Evolutionary conservation across 2,329 filamentous ascomycete genomes (phyloP).

Genomic region (Xylaria sp.): DNA sequence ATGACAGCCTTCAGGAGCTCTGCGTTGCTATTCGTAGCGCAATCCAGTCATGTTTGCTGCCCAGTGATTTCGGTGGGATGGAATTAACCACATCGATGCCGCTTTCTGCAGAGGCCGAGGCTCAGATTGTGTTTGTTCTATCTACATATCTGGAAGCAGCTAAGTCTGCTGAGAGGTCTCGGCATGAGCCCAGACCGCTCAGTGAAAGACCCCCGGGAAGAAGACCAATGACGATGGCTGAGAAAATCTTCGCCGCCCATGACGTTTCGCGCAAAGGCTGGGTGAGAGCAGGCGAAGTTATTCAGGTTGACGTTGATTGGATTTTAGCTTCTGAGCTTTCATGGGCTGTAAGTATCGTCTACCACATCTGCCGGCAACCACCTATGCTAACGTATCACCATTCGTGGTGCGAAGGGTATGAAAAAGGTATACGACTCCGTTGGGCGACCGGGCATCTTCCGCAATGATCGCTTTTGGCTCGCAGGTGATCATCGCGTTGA

Average conservation of each 20-base stretch:
- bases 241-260: conserved; percentile 60
- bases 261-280: conserved; percentile 51
- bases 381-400: not conserved
- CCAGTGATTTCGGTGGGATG: conserved; percentile 46
- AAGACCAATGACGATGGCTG: conserved; percentile 55
- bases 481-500: conserved; percentile 62
- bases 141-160: conserved; percentile 48
- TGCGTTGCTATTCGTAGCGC: conserved; percentile 16
- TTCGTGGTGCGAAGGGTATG: conserved; percentile 49
- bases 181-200: not conserved
- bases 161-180: conserved; percentile 45
- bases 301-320: conserved; percentile 59
- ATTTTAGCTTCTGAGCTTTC: conserved; percentile 57
- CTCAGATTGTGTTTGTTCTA: conserved; percentile 45
- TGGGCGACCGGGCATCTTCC: conserved; percentile 56
- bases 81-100: conserved; percentile 33
- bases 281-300: conserved; percentile 54
- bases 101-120: conserved; percentile 34
- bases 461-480: conserved; percentile 63
- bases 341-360: conserved; percentile 47
- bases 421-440: conserved; percentile 54
- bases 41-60: conserved; percentile 27
- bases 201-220: conserved; percentile 36
- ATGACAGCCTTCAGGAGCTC: conserved; percentile 3
- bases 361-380: not conserved